Base-by-base conservation (phyloP, 1,139 yeast genomes). In the Meyerozyma carpophila region DNA sequence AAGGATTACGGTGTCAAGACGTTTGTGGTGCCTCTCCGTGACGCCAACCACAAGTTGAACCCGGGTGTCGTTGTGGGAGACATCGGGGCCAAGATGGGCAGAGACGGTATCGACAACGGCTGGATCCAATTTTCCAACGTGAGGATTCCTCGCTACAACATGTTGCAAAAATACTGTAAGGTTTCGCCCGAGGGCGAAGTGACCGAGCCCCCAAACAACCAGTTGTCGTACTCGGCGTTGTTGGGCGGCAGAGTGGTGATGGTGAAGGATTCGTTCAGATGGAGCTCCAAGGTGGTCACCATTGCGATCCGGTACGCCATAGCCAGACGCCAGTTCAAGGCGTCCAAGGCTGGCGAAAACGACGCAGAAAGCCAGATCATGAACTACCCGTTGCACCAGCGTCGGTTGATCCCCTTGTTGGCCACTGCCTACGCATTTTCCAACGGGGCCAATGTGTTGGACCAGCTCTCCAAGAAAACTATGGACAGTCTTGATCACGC, bases 11-110 rank as follows among this genome's bases (percentile, higher is more conserved):
- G 96, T 44, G 95, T 89, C 52, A 88, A 88, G 69, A 84, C 90
- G 20, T 88, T 90, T 66, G 87, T 90, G 24, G 96, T 89, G 26
- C 97, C 95, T 42, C 73, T 90, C 56, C 77, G 97, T 65, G 93
- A 88, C 61, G 63, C 78, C 4, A 68, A 77, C 48, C 93, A 86
- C 63, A 75, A 81, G 46, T 70, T 90, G 54, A 65, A 75, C 55
- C 89, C 95, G 14, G 96, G 96, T 55, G 73, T 90, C 47, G 69
- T 89, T 36, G 76, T 88, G 49, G 96, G 96, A 52, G 97, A 90
- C 63, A 87, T 90, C 61, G 97, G 97, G 50, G 81, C 88, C 51
- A 90, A 90, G 68, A 89, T 89, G 95, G 96, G 96, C 45, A 79
- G 90, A 58, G 88, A 82, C 56, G 91, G 90, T 53, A 82, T 84